phyloP scores from a whole-genome alignment of 1,284 basidiomycete species.

The Coriolopsis trogii region DNA sequence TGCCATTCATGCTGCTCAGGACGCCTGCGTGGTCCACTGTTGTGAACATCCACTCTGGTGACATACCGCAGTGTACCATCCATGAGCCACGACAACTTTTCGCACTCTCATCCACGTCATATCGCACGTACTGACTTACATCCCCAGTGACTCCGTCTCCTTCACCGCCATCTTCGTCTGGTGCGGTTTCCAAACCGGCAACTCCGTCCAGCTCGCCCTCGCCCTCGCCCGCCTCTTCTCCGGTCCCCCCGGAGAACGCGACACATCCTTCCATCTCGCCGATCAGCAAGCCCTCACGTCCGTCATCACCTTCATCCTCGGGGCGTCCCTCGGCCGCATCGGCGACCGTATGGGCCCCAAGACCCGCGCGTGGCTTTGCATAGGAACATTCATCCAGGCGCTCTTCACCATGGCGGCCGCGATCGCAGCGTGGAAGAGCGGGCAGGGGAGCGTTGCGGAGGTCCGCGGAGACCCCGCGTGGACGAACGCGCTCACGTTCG shows the following conservation, averaged over 20 bases:
- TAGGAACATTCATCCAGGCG: slow-evolving; percentile 74
- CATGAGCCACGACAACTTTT: too few species aligned
- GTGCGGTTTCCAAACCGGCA: slow-evolving; percentile 87
- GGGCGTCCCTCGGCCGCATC: slow-evolving; percentile 72
- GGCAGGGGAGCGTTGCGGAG: slow-evolving; percentile 56
- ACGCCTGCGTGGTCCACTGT: too few species aligned
- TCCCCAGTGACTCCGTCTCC: slow-evolving; percentile 73
- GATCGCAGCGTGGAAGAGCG: slow-evolving; percentile 66
- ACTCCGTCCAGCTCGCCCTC: slow-evolving; percentile 64
- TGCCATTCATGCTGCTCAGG: slow-evolving; percentile 5
- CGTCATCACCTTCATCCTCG: slow-evolving; percentile 72
- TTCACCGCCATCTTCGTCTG: slow-evolving; percentile 86
- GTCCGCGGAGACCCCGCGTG: slow-evolving; percentile 67
- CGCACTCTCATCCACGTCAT: too few species aligned
- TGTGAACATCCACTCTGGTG: too few species aligned
- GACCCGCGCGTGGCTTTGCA: slow-evolving; percentile 75
- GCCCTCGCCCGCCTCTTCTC: slow-evolving; percentile 70
- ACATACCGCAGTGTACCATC: too few species aligned
- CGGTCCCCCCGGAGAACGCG: slow-evolving; percentile 46
- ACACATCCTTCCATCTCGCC: slow-evolving; percentile 68
- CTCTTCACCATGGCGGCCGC: slow-evolving; percentile 75
- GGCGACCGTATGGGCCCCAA: slow-evolving; percentile 73
- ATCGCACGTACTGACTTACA: too few species aligned
- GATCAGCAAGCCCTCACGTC: slow-evolving; percentile 85
- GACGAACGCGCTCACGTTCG: slow-evolving; percentile 67